Conservation (phyloP, 2,329 filamentous ascomycete species). For the Drechslerella dactyloides region DNA sequence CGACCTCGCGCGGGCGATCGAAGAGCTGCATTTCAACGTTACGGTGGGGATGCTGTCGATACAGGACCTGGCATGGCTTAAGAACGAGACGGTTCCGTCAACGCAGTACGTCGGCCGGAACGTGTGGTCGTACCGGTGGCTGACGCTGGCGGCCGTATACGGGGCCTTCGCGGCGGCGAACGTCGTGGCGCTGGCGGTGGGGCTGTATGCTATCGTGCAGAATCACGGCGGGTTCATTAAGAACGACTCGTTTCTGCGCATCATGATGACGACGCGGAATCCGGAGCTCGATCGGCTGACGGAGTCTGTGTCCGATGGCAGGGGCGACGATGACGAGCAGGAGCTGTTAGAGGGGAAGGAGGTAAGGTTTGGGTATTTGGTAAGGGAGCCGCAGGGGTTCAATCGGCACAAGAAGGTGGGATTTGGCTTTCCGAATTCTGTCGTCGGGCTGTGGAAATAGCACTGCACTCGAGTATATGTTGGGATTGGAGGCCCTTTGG, state of each 20-base stretch:
- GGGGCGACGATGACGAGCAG: slow-evolving; percentile 19
- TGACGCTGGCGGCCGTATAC: slow-evolving; percentile 10
- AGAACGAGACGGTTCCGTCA: slow-evolving; percentile 13
- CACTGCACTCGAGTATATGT: too few species aligned
- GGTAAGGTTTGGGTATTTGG: slow-evolving; percentile 17
- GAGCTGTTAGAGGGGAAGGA: background rate
- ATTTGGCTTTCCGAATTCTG: slow-evolving; percentile 17
- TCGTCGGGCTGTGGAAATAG: slow-evolving; percentile 5
- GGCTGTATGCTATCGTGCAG: slow-evolving; percentile 8
- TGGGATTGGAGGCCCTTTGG: too few species aligned
- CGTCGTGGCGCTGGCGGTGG: slow-evolving; percentile 2
- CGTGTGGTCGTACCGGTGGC: slow-evolving; percentile 10
- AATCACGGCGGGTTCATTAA: slow-evolving; percentile 11
- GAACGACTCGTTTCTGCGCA: slow-evolving; percentile 12
- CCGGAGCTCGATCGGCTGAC: slow-evolving; percentile 14
- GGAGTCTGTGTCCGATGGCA: slow-evolving; percentile 9
- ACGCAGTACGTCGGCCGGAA: slow-evolving; percentile 12
- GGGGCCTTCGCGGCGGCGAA: slow-evolving; percentile 9
- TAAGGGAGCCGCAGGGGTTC: background rate
- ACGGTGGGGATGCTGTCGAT: slow-evolving; percentile 20
- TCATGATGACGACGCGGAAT: slow-evolving; percentile 21
- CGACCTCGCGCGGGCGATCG: slow-evolving; percentile 7
- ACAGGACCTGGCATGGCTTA: slow-evolving; percentile 8
- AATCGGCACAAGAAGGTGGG: slow-evolving; percentile 1
- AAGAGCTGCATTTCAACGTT: slow-evolving; percentile 19